Evolutionary conservation across 331 rosid species (phyloP).

Genomic region (Dryas integrifolia): DNA sequence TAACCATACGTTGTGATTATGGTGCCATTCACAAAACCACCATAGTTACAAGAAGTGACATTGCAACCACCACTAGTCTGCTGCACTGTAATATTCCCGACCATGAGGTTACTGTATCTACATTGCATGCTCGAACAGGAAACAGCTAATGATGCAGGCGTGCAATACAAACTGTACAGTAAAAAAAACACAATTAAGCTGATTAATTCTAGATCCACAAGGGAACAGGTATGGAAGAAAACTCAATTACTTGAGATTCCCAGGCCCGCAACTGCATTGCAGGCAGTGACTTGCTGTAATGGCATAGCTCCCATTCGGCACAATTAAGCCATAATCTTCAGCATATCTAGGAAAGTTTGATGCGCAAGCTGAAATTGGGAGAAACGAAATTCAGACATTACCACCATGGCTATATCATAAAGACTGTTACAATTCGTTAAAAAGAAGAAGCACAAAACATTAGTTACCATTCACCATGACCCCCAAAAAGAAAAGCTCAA

Average conservation of each 20-base stretch:
- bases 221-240: constrained; percentile 7
- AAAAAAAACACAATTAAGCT: constrained; percentile 16
- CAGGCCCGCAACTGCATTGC: constrained; percentile 96
- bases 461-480: neutral
- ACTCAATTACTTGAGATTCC: constrained; percentile 62
- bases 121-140: constrained; percentile 99
- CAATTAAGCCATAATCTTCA: constrained; percentile 76
- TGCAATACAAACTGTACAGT: constrained; percentile 76
- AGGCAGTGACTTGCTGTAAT: constrained; percentile 91
- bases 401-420: constrained; percentile 1
- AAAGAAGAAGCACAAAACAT: neutral
- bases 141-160: constrained; percentile 92
- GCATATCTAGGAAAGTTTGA: constrained; percentile 70
- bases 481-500: neutral
- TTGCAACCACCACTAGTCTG: constrained; percentile 87
- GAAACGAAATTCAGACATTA: constrained; percentile 21
- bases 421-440: neutral
- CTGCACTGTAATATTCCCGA: constrained; percentile 79
- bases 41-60: constrained; percentile 76
- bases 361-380: constrained; percentile 67
- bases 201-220: constrained; percentile 10
- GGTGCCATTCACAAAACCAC: constrained; percentile 81
- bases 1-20: constrained; percentile 59
- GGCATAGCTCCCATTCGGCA: constrained; percentile 93
- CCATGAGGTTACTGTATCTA: constrained; percentile 74